phyloP scores from a whole-genome alignment of 2,329 filamentous ascomycete species.

The Diaporthe ilicicola region DNA sequence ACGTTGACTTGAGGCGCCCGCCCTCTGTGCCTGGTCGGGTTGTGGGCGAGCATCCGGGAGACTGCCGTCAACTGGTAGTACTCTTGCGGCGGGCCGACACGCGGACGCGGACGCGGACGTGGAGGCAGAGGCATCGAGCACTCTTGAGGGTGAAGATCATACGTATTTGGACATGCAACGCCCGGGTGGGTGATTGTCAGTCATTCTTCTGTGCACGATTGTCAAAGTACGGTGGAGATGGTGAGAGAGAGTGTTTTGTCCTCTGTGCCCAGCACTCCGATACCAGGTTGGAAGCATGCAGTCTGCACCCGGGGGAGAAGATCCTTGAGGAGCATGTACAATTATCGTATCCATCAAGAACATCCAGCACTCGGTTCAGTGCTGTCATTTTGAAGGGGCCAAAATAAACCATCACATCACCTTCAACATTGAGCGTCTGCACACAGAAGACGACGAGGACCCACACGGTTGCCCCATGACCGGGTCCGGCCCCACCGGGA shows the following conservation, averaged over 20 bases:
- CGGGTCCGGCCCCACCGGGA: conserved; percentile 16
- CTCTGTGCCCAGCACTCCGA: too few relatives aligned
- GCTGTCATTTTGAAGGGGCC: too few relatives aligned
- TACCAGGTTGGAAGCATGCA: too few relatives aligned
- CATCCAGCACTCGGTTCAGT: too few relatives aligned
- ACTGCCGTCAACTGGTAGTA: neutral
- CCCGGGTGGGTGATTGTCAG: neutral
- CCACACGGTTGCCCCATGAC: neutral
- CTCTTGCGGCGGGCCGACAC: neutral
- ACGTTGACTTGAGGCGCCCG: neutral
- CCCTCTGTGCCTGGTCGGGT: too few relatives aligned
- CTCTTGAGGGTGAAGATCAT: neutral
- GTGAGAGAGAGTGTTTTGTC: too few relatives aligned
- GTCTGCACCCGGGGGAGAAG: too few relatives aligned
- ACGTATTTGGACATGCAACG: neutral
- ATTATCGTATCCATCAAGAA: too few relatives aligned
- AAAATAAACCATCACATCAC: neutral
- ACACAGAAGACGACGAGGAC: neutral
- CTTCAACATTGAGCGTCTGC: neutral
- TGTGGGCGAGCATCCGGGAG: conserved; percentile 1
- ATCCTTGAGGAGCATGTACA: too few relatives aligned
- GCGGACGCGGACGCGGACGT: conserved; percentile 10
- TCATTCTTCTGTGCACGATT: too few relatives aligned
- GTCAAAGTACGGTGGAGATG: too few relatives aligned
- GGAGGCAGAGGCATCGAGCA: too few relatives aligned